phyloP scores from a whole-genome alignment of 2,329 filamentous ascomycete species.

The Dothideomycetes sp. region DNA sequence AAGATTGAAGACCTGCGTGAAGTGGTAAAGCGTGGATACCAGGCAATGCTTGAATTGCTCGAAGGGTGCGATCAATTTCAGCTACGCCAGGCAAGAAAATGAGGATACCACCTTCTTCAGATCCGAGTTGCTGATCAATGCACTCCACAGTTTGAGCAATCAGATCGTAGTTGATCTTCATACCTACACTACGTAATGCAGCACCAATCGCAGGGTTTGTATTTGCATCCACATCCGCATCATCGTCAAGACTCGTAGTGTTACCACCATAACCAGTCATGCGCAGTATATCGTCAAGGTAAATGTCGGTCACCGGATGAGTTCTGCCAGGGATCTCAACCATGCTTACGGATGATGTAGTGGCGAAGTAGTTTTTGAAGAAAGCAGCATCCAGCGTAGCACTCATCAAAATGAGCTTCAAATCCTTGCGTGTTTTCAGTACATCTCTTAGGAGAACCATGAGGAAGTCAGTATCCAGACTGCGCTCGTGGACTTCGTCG shows the following conservation, averaged over 20 bases:
- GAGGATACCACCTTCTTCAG: constrained; percentile 75
- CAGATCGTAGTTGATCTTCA: constrained; percentile 84
- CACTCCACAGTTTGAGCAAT: constrained; percentile 67
- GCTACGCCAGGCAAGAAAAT: constrained; percentile 88
- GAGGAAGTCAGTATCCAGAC: constrained; percentile 88
- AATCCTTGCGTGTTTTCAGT: constrained; percentile 58
- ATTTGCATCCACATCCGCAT: constrained; percentile 37
- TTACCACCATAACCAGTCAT: constrained; percentile 56
- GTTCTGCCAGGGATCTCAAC: constrained; percentile 85
- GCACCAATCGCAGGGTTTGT: constrained; percentile 29
- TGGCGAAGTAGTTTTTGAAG: constrained; percentile 72
- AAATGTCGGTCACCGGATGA: constrained; percentile 80
- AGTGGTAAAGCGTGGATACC: constrained; percentile 72
- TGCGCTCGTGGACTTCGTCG: constrained; percentile 93
- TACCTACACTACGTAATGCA: constrained; percentile 40
- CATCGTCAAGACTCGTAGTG: constrained; percentile 19
- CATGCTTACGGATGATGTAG: constrained; percentile 47
- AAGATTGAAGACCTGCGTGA: constrained; percentile 81
- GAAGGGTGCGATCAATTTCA: constrained; percentile 77
- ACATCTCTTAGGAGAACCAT: constrained; percentile 80
- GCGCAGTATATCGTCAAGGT: constrained; percentile 76
- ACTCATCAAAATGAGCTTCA: constrained; percentile 92
- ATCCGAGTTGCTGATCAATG: constrained; percentile 67
- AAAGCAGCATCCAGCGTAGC: constrained; percentile 83
- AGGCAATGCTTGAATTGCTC: constrained; percentile 52